Evolutionary conservation across 495 filamentous ascomycete genomes (phyloP), one percentile per base, ranked within the genome.

Genomic region (Tuber magnatum): DNA sequence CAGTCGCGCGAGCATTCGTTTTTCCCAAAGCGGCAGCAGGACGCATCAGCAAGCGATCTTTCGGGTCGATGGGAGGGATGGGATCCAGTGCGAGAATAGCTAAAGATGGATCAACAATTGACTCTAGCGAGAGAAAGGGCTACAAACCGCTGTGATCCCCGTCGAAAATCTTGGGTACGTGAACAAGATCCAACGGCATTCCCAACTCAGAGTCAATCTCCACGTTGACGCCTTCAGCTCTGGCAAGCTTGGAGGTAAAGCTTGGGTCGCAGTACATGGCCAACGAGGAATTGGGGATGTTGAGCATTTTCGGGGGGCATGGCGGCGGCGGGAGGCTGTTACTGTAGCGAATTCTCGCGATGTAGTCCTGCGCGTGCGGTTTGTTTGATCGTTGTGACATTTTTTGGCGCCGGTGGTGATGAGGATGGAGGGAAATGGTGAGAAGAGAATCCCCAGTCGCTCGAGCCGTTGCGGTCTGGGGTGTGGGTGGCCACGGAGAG

Each of bases 171-270:
- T 94, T 92, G 9, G 96, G 96, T 83, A 98, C 91, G 77, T 96
- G 95, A 68, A 97, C 91, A 68, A 99, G 85, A 83, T 99, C 94
- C 83, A 99, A 89, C 56, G 93, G 93, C 94, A 99, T 97, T 48
- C 96, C 95, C 75, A 97, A 89, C 86, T 98, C 96, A 32, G 94
- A 94, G 89, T 99, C 96, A 35, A 94, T 93, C 84, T 98, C 95
- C 72, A 99, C 94, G 76, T 97, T 97, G 7, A 96, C 85, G n/a
- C 94, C 90, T 85, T 98, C 94, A 76, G 96, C 93, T 77, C 94
- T 87, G 1, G 92, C 92, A 75, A 99, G 84, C 71, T 92, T 90
- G 43, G 93, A 94, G 39, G 93, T 92, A 85, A 97, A 98, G 3
- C 88, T 90, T 1, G 94, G 91, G 16, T 90, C 91, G 22, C 94